Base-by-base conservation (phyloP, 805 yeast genomes). In the Candida boleticola region DNA sequence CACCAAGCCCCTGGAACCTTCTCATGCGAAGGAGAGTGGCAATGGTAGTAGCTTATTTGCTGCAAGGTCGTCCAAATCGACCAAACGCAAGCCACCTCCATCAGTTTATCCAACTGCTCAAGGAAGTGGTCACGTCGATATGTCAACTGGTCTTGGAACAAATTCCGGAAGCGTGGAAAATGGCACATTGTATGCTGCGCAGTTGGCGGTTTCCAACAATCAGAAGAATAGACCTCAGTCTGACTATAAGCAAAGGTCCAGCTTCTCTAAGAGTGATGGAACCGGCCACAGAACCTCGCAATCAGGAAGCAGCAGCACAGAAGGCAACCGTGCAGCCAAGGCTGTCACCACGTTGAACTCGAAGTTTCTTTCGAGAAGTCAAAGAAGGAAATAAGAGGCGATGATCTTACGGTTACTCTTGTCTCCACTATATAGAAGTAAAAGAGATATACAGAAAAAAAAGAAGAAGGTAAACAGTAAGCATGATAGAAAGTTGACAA, bases 271-370 rank as follows among this genome's bases (percentile, higher is more conserved):
- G 41, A 68, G 63, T 3, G 58, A 57, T 22, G 45, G 10, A 18
- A n/a, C n/a, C n/a, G n/a, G n/a, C n/a, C n/a, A n/a, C n/a, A n/a
- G n/a, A n/a, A n/a, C n/a, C n/a, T n/a, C 19, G 26, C 5, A 38
- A 10, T 25, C n/a, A 13, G 34, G 29, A 22, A 36, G 37, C 25
- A 16, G 14, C n/a, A 3, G 23, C 13, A 35, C 27, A 22, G 17
- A n/a, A 4, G 20, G 13, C 10, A 16, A 30, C n/a, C 5, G 17
- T 14, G 25, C 42, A 14, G 47, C 45, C 6, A 35, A 49, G 44
- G 37, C 63, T 54, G 70, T 80, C 17, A 79, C 85, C 2, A 65
- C 80, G 13, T 66, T 75, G 75, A 81, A 79, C 55, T 82, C 87
- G 4, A 78, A 77, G 51, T 66, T 83, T 36, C 60, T 82, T 44